A percentile compares a stretch with the other conserved stretches of the same genome.
phyloP scores from a whole-genome alignment of 495 filamentous ascomycete species.

The Parachaetomium inaequale region DNA sequence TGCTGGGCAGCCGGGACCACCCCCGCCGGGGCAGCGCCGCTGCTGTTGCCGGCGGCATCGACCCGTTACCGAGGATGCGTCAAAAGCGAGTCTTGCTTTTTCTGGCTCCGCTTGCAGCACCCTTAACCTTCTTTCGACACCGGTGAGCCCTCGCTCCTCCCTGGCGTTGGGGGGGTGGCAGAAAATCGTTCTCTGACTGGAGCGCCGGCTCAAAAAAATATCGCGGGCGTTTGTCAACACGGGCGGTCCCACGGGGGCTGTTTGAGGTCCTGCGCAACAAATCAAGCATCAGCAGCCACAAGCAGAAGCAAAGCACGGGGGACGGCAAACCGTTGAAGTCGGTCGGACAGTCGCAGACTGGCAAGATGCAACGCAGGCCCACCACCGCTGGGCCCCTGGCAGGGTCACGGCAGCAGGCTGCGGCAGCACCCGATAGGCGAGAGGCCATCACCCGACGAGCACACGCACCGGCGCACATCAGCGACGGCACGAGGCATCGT shows the following conservation, averaged over 20 bases:
- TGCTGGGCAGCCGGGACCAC: not conserved
- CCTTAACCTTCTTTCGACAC: not conserved
- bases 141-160: not conserved
- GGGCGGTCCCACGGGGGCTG: not conserved
- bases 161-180: not conserved
- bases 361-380: not conserved
- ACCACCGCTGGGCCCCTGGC: no score
- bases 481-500: not conserved
- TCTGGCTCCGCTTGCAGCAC: not conserved
- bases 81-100: not conserved
- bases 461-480: not conserved
- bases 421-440: constrained; percentile 3
- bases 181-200: not conserved
- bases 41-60: not conserved
- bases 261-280: not conserved
- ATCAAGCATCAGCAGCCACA: not conserved
- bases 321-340: constrained; percentile 1
- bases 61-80: not conserved
- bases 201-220: not conserved
- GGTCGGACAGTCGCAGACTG: not conserved
- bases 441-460: not conserved
- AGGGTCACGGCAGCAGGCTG: not conserved
- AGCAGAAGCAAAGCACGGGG: not conserved
- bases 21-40: not conserved
- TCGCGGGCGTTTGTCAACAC: not conserved